phyloP scores from a whole-genome alignment of 129 eudicot genomes.

The Oenanthe sinensis region DNA sequence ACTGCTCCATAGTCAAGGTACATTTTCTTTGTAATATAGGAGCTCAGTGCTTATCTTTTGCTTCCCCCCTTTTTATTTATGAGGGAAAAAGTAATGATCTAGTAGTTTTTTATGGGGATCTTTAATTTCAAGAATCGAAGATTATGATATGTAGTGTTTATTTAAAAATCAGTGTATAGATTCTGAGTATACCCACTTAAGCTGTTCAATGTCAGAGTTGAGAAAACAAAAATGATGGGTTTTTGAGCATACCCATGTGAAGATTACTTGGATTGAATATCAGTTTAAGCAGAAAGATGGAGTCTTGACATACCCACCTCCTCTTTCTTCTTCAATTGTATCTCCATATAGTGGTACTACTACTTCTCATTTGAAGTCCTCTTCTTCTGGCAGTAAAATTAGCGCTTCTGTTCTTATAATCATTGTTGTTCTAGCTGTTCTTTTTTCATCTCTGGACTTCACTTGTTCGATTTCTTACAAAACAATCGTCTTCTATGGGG shows the following conservation, averaged over 20 bases:
- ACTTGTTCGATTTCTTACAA: constrained; percentile 67
- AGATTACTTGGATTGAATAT: constrained; percentile 60
- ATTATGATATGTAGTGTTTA: not conserved
- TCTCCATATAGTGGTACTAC: constrained; percentile 31
- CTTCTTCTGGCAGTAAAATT: constrained; percentile 50
- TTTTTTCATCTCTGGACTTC: constrained; percentile 82
- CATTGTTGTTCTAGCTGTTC: constrained; percentile 70
- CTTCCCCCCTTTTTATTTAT: constrained; percentile 7
- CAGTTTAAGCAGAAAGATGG: constrained; percentile 46
- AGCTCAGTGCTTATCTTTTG: not conserved
- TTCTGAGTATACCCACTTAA: constrained; percentile 21
- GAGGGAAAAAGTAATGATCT: constrained; percentile 7
- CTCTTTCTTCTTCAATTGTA: constrained; percentile 20
- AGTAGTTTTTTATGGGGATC: constrained; percentile 15
- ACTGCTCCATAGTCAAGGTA: constrained; percentile 21
- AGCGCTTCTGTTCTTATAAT: constrained; percentile 80
- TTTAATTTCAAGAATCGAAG: constrained; percentile 4
- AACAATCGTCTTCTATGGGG: constrained; percentile 41
- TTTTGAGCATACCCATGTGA: constrained; percentile 54
- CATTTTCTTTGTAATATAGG: constrained; percentile 6
- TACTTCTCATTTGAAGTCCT: constrained; percentile 30
- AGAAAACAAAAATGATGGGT: constrained; percentile 30
- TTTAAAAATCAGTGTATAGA: not conserved
- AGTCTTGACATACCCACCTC: constrained; percentile 31
- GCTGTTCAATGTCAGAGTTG: constrained; percentile 34